Conservation (phyloP, 257 asterid species). For the Jaltomata sinuosa region DNA sequence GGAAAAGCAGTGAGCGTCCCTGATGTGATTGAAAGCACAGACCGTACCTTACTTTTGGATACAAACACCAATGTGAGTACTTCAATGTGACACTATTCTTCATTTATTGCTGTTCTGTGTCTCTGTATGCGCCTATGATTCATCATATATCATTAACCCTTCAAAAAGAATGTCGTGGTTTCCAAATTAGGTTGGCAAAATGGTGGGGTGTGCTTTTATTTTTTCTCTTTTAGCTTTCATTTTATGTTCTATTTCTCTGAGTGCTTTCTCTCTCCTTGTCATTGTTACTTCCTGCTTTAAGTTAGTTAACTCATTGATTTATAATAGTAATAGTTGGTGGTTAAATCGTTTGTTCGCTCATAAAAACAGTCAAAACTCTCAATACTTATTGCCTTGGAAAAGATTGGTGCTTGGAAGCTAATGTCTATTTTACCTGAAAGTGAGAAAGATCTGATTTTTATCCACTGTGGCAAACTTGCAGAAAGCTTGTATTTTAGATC, state of each 20-base stretch:
- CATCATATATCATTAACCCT: background rate
- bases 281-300: background rate
- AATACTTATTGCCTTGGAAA: background rate
- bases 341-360: background rate
- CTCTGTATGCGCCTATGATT: background rate
- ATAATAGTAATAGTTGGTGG: background rate
- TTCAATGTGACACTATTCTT: background rate
- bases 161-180: background rate
- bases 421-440: background rate
- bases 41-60: constrained; percentile 5
- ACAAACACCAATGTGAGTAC: constrained; percentile 13
- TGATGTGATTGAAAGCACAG: constrained; percentile 15
- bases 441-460: background rate
- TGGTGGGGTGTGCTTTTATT: background rate
- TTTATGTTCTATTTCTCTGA: background rate
- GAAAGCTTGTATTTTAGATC: background rate
- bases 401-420: background rate
- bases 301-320: background rate
- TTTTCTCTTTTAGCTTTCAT: background rate
- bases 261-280: background rate
- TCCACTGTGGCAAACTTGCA: background rate
- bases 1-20: constrained; percentile 10
- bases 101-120: background rate
- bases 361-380: background rate
- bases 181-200: background rate